Base-by-base conservation (phyloP, 2,329 filamentous ascomycete species). In the Aspergillus fumigatus region DNA sequence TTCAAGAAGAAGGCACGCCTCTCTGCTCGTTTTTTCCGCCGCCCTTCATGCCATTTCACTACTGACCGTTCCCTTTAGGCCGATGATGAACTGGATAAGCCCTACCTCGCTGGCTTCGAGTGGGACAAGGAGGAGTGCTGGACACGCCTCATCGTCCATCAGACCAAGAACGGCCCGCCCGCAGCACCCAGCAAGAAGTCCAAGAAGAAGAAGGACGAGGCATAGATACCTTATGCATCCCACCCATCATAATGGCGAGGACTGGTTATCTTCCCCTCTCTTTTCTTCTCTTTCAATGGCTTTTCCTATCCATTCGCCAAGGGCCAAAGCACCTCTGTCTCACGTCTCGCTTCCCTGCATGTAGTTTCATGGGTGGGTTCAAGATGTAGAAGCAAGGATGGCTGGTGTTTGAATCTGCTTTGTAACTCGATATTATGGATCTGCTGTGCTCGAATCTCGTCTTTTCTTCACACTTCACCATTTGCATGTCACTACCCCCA, bases 41-140 rank as follows among this genome's bases (percentile, higher is more conserved):
- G 51, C 25, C 25, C 21, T 52, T 52, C 14, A 26, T 26, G 6
- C 6, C 43, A 7, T 14, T 23, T 23, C 43, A 29, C 4, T 48
- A 35, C 35, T 51, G 19, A 50, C 49, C 19, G 8, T 21, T 19
- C 49, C 23, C 23, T 27, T 45, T 67, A 96, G 92, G 84, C 88
- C 59, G 93, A 97, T 69, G 93, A 97, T 73, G 93, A 97, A 75
- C 82, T 97, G 59, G 89, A 93, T 55, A 82, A 84, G 64, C 90
- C 92, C 62, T 91, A 92, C 82, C 87, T 97, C 65, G 88, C 88
- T 69, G 93, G 93, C 64, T 97, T 97, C 79, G 92, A 96, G 82
- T 97, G 92, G 92, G 89, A 96, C 77, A 90, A 88, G 74, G 89
- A 96, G 66, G 90, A 96, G 77, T 91, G 86, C 71, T 96, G 91